Evolutionary conservation across 2,329 filamentous ascomycete species (phyloP).

Genomic region (Nectriaceae sp.): DNA sequence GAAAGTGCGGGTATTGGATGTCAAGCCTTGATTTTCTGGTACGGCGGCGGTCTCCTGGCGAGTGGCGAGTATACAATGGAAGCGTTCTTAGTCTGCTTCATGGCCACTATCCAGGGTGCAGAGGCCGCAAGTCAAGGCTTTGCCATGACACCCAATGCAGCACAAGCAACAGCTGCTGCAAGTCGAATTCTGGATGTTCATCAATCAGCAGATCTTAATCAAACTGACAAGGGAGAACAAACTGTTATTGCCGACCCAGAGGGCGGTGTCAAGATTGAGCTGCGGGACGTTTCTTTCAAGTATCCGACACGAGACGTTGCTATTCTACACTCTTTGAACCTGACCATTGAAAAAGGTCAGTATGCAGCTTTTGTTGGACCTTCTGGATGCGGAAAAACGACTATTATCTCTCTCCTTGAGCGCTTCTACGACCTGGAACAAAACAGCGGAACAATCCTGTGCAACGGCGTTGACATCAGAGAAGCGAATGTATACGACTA

Average conservation of each 20-base stretch:
- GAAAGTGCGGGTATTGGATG: conserved; percentile 38
- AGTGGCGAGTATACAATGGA: conserved; percentile 36
- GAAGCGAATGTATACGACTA: conserved; percentile 19
- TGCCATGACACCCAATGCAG: conserved; percentile 19
- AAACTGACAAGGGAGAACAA: not conserved
- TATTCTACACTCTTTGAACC: conserved; percentile 24
- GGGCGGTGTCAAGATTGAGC: conserved; percentile 15
- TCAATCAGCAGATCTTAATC: conserved; percentile 7
- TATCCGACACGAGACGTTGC: conserved; percentile 23
- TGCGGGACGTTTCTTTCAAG: conserved; percentile 22
- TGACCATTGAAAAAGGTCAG: conserved; percentile 39
- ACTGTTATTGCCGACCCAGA: conserved; percentile 9
- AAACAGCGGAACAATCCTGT: conserved; percentile 8
- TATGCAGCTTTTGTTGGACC: conserved; percentile 38
- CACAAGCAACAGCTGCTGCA: conserved; percentile 20
- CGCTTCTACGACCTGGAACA: conserved; percentile 24
- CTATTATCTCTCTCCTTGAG: conserved; percentile 31
- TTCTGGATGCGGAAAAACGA: conserved; percentile 28
- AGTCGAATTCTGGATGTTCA: conserved; percentile 32
- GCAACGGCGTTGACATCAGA: conserved; percentile 13
- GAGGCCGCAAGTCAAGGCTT: conserved; percentile 36
- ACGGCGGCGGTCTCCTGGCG: conserved; percentile 28
- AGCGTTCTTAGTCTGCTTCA: conserved; percentile 57
- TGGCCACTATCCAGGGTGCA: conserved; percentile 53
- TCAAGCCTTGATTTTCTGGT: conserved; percentile 61